phyloP scores from a whole-genome alignment of 2,329 filamentous ascomycete species.

The Monosporascus sp. region DNA sequence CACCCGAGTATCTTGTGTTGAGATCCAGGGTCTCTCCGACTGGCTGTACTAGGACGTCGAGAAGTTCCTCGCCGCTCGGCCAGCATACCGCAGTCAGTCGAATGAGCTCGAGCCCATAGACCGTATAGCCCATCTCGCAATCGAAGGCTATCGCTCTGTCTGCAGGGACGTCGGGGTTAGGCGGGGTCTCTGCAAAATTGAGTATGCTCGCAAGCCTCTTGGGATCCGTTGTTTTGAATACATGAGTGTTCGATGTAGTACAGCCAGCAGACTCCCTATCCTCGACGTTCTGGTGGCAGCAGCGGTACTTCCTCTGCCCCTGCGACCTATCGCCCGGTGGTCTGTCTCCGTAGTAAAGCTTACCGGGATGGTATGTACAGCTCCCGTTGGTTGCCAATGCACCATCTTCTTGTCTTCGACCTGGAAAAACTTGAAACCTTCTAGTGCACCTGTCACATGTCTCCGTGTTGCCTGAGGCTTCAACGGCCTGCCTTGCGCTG shows the following conservation, averaged over 20 bases:
- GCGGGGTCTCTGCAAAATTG: conserved; percentile 75
- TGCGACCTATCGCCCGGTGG: conserved; percentile 52
- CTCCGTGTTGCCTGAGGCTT: conserved; percentile 72
- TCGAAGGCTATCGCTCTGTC: conserved; percentile 77
- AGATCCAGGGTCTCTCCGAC: conserved; percentile 81
- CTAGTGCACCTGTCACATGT: conserved; percentile 80
- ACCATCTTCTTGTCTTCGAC: conserved; percentile 70
- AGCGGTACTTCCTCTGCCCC: conserved; percentile 62
- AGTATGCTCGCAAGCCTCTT: conserved; percentile 72
- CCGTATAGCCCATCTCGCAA: conserved; percentile 97
- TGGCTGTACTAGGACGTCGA: conserved; percentile 83
- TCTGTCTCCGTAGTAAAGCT: conserved; percentile 53
- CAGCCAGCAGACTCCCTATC: conserved; percentile 63
- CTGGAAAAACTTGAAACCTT: conserved; percentile 89
- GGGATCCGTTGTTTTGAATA: conserved; percentile 76
- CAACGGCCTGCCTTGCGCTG: conserved; percentile 59
- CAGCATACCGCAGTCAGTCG: conserved; percentile 85
- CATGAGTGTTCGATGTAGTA: conserved; percentile 64
- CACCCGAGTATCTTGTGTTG: conserved; percentile 88
- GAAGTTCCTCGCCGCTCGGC: conserved; percentile 67
- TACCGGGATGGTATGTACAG: conserved; percentile 79
- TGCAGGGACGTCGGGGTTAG: conserved; percentile 46
- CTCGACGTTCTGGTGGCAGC: conserved; percentile 72
- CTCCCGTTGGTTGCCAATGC: conserved; percentile 69
- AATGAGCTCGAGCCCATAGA: conserved; percentile 80